Evolutionary conservation across 2,329 filamentous ascomycete species (phyloP).

Genomic region (Penicillium hordei): DNA sequence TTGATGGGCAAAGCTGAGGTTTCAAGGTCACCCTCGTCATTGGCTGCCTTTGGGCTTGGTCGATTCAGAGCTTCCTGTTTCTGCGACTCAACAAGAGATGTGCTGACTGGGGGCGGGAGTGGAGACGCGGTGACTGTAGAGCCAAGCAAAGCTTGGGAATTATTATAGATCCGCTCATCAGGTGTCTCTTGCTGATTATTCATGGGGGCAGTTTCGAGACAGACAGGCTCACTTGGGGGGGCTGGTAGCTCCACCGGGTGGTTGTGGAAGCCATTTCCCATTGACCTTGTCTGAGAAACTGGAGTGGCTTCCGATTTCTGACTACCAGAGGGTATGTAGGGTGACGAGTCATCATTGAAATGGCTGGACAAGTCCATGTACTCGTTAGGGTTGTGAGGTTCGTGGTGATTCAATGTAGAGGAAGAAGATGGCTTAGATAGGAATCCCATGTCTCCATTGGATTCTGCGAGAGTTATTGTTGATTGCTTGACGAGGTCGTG

Average conservation of each 20-base stretch:
- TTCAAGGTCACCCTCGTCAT: not conserved
- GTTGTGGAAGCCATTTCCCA: not conserved
- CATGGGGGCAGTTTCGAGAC: not conserved
- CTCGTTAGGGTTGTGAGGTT: slow-evolving; percentile 1
- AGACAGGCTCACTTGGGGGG: not conserved
- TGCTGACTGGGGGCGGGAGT: not conserved
- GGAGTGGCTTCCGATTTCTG: slow-evolving; percentile 2
- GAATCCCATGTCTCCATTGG: slow-evolving; percentile 15
- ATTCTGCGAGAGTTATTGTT: slow-evolving; percentile 24
- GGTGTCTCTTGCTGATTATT: not conserved
- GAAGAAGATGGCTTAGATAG: slow-evolving; percentile 21
- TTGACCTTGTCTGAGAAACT: slow-evolving; percentile 5
- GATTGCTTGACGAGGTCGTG: slow-evolving; percentile 21
- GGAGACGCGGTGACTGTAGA: not conserved
- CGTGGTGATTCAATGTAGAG: slow-evolving; percentile 23
- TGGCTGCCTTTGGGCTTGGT: not conserved
- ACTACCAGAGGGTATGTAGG: not conserved
- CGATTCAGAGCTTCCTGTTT: not conserved
- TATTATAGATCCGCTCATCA: not conserved
- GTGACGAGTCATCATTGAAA: slow-evolving; percentile 9
- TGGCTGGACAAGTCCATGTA: slow-evolving; percentile 12
- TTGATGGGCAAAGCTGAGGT: slow-evolving; percentile 5
- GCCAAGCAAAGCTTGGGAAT: too few relatives aligned
- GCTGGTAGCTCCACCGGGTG: not conserved
- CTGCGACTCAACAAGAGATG: not conserved